phyloP scores from a whole-genome alignment of 1,284 basidiomycete species.

The Kalmanozyma brasiliensis region DNA sequence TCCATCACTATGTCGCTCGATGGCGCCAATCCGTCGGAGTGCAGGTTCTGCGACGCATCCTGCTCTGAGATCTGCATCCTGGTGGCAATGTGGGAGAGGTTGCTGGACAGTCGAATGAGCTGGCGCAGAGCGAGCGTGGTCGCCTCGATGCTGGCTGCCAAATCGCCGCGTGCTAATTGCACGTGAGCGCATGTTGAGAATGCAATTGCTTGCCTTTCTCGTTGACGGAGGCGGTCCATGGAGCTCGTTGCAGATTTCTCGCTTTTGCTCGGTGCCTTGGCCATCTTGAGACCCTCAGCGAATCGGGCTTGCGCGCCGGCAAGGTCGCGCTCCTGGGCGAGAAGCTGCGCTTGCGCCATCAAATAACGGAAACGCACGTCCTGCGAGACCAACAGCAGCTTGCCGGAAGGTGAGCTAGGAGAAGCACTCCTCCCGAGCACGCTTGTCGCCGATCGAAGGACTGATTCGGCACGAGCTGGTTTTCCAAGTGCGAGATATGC shows the following conservation, averaged over 20 bases:
- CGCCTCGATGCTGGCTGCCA: conserved; percentile 36
- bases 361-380: conserved; percentile 43
- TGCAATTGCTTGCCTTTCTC: conserved; percentile 43
- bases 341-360: conserved; percentile 33
- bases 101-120: conserved; percentile 26
- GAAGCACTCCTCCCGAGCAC: conserved; percentile 10
- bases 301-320: conserved; percentile 31
- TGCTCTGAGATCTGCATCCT: conserved; percentile 13
- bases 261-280: conserved; percentile 9
- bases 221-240: conserved; percentile 30
- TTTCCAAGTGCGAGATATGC: conserved; percentile 43
- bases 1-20: conserved; percentile 34
- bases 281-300: conserved; percentile 32
- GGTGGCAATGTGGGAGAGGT: conserved; percentile 23
- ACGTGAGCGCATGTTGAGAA: conserved; percentile 26
- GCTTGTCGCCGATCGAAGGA: conserved; percentile 18
- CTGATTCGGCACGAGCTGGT: conserved; percentile 20
- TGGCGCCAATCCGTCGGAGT: conserved; percentile 9
- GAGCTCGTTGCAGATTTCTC: conserved; percentile 21
- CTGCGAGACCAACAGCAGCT: conserved; percentile 22
- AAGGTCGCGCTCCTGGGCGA: conserved; percentile 16
- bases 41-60: neutral
- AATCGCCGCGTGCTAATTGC: conserved; percentile 28
- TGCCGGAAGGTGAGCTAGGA: conserved; percentile 7
- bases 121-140: conserved; percentile 34